Percentiles rank a stretch among this genome's conserved stretches.
phyloP scores from a whole-genome alignment of 208 protist species.

The Leishmania gerbilli region DNA sequence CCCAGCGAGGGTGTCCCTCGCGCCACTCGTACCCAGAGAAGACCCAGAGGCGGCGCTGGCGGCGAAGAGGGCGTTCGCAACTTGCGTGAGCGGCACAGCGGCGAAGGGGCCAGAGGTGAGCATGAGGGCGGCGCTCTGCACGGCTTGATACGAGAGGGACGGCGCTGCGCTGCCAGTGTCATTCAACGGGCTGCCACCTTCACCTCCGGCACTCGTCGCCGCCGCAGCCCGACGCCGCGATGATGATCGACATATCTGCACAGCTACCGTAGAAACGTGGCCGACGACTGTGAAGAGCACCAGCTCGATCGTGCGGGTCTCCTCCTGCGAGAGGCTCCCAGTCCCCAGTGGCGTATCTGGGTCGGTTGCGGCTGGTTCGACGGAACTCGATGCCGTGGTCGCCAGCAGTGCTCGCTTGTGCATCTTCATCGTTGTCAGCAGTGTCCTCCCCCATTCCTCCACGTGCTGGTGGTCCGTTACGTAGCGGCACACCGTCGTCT shows the following conservation, averaged over 20 bases:
- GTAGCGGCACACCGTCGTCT: constrained; percentile 21
- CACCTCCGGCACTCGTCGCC: background rate
- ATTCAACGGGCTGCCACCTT: background rate
- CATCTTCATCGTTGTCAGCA: constrained; percentile 10
- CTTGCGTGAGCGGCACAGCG: constrained; percentile 25
- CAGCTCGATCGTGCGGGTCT: constrained; percentile 10
- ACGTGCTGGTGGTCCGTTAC: constrained; percentile 20
- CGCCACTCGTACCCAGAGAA: background rate
- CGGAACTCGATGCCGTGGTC: background rate
- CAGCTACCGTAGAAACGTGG: constrained; percentile 26
- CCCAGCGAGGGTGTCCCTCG: background rate
- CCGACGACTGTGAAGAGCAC: constrained; percentile 16
- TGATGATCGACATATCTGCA: constrained; percentile 29
- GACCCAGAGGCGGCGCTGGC: constrained; percentile 1
- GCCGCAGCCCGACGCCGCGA: constrained; percentile 10
- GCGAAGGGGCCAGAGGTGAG: constrained; percentile 31
- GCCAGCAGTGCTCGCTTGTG: constrained; percentile 21
- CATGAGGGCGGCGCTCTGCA: constrained; percentile 25
- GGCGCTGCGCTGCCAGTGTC: background rate
- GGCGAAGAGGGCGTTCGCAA: constrained; percentile 19
- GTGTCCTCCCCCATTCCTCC: constrained; percentile 18
- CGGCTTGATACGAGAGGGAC: constrained; percentile 16
- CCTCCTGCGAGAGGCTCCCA: constrained; percentile 13
- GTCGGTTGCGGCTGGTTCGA: background rate
- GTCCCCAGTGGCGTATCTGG: background rate